Evolutionary conservation across 441 rosid species (phyloP).

Genomic region (Croton laevigatus): DNA sequence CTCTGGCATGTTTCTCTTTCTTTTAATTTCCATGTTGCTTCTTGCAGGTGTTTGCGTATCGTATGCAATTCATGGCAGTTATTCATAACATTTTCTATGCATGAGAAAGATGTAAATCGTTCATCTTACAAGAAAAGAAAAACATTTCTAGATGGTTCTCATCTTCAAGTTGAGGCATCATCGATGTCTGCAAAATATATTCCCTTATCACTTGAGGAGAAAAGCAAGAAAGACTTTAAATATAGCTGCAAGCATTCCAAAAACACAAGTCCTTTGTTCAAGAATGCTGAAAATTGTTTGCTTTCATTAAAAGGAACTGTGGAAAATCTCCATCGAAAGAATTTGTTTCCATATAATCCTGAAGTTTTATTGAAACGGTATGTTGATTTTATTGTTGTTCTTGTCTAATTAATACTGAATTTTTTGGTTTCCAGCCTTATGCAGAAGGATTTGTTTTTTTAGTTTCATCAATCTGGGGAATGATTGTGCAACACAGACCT

Average conservation of each 20-base stretch:
- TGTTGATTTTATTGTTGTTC: conserved; percentile 8
- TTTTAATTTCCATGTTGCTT: background rate
- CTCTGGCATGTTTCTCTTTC: conserved; percentile 5
- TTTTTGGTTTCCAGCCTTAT: background rate
- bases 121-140: conserved; percentile 56
- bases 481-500: background rate
- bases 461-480: background rate
- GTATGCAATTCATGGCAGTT: conserved; percentile 57
- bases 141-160: conserved; percentile 26
- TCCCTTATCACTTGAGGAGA: conserved; percentile 21
- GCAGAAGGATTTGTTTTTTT: background rate
- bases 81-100: conserved; percentile 48
- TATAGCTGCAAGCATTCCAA: conserved; percentile 3
- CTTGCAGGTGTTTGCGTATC: conserved; percentile 59
- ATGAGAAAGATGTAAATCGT: conserved; percentile 25
- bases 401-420: background rate
- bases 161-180: conserved; percentile 24
- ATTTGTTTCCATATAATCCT: conserved; percentile 81
- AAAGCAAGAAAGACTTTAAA: conserved; percentile 18
- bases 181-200: conserved; percentile 10
- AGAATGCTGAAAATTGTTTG: conserved; percentile 65
- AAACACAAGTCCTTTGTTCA: conserved; percentile 34
- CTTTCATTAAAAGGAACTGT: conserved; percentile 62
- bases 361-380: conserved; percentile 77
- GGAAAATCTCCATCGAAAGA: conserved; percentile 66